Conservation (phyloP, 768 basidiomycete species). For the Lactarius indigo region DNA sequence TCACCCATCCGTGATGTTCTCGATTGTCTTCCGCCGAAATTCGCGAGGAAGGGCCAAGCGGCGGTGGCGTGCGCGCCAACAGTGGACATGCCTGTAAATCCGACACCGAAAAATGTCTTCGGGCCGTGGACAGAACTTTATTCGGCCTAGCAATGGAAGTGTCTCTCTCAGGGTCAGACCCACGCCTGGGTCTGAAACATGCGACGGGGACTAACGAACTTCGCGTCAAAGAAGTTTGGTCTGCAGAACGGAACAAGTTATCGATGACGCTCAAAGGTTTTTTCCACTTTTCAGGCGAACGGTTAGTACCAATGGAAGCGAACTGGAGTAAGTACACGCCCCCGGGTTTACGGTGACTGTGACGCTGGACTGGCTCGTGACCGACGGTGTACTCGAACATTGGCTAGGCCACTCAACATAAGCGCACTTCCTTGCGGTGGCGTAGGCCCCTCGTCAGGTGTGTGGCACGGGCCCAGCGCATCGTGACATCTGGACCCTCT, state of each 20-base stretch:
- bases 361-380: neutral
- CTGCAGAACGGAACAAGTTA: neutral
- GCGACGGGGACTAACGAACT: conserved; percentile 1
- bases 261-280: neutral
- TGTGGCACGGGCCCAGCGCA: neutral
- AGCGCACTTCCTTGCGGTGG: neutral
- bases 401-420: neutral
- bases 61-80: neutral
- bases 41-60: neutral
- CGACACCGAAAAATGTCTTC: neutral
- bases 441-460: neutral
- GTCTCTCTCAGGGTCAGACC: neutral
- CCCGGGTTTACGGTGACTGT: neutral
- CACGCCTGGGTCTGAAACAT: neutral
- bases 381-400: neutral
- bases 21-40: neutral
- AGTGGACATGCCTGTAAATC: neutral
- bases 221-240: neutral
- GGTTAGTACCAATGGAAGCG: neutral
- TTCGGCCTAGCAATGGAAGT: neutral
- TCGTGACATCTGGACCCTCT: neutral
- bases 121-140: neutral
- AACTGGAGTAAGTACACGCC: neutral
- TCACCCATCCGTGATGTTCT: neutral
- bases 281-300: neutral